Percentiles rank a stretch among this genome's conserved stretches.
Evolutionary conservation across 1,139 yeast genomes (phyloP).

Genomic region (Debaryomycetaceae sp.): DNA sequence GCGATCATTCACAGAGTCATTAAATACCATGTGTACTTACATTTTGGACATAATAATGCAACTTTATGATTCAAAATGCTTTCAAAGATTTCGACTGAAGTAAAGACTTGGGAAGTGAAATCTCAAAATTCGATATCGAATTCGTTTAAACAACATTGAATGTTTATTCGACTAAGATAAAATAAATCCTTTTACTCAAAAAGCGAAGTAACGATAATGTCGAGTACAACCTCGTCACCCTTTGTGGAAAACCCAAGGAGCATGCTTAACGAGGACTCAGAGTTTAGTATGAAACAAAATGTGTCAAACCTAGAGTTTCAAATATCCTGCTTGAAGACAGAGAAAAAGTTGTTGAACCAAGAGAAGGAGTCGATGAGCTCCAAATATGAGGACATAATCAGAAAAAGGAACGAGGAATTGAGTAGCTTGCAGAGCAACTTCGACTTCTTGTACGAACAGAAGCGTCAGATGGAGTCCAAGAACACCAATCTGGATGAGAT

Average conservation of each 20-base stretch:
- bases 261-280: conserved; percentile 14
- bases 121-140: background rate
- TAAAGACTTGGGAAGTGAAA: background rate
- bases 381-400: conserved; percentile 27
- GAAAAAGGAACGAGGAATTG: conserved; percentile 29
- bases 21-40: conserved; percentile 11
- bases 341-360: conserved; percentile 32
- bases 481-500: conserved; percentile 46
- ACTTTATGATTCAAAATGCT: background rate
- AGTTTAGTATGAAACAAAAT: conserved; percentile 12
- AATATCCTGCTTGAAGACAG: conserved; percentile 27
- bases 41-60: conserved; percentile 30
- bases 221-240: conserved; percentile 34
- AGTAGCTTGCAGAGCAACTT: conserved; percentile 49
- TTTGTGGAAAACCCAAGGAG: conserved; percentile 38
- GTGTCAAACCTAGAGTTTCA: conserved; percentile 25
- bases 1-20: conserved; percentile 8
- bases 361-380: conserved; percentile 25
- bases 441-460: conserved; percentile 53
- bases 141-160: background rate
- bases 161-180: background rate
- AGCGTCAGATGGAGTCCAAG: conserved; percentile 53
- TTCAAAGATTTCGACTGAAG: background rate
- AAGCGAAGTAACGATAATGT: conserved; percentile 4
- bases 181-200: background rate